Evolutionary conservation across 129 eudicot species (phyloP), one percentile per base, ranked within the genome.

Genomic region (Artemisia argyi): DNA sequence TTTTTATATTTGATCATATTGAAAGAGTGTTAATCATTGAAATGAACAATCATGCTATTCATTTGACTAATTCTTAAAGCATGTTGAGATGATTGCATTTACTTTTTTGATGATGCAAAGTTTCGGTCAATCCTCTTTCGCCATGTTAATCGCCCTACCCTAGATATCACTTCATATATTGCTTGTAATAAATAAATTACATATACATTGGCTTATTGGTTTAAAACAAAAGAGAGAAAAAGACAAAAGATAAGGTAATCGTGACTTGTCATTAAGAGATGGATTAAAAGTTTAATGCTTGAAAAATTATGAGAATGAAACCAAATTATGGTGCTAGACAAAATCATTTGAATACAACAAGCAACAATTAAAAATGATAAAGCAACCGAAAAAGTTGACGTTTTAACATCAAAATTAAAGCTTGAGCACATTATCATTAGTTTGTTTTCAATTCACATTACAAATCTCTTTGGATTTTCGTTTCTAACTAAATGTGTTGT

Each of bases 291-390:
- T 20, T 3, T 35, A 18, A 17, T 12, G 71, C 44, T 74, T 61
- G n/a, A 16, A 57, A 60, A 67, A 76, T 50, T 59, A 59, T 76
- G 59, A 74, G 67, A 20, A 54, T 22, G 55, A 18, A 60, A 69
- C 64, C 69, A 61, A 60, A 60, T 60, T 49, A 58, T 69, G 59
- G 75, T 53, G 39, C 53, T 50, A 61, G 80, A 76, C 75, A 76
- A 68, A 76, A 76, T 76, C 75, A 69, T 76, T 76, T 69, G 75
- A 69, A 76, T 76, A 59, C 80, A 67, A 67, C 74, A 76, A 67
- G 52, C 68, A 67, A 68, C 73, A 55, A 57, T 54, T 24, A 68
- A 10, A 70, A 59, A 19, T 32, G 60, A 61, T n/a, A 76, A 68
- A 68, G 69, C 75, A 68, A 59, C 3, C n/a, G 42, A 18, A 48